A percentile compares a stretch with the other conserved stretches of the same genome.
Evolutionary conservation across 129 eudicot species (phyloP).

Genomic region (Dittrichia graveolens): DNA sequence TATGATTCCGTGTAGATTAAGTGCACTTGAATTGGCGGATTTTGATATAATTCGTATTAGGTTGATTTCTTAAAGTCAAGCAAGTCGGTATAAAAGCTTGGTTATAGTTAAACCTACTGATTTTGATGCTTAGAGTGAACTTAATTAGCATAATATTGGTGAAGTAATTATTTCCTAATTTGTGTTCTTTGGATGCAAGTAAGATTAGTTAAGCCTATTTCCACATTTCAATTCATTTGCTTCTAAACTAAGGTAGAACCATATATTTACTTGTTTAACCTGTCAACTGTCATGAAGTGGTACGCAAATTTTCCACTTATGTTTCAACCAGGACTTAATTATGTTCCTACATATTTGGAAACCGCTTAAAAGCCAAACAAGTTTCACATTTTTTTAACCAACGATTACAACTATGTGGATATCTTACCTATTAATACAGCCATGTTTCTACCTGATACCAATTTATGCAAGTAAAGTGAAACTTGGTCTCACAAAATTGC

Average conservation of each 20-base stretch:
- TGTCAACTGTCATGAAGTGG: background rate
- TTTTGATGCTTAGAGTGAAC: constrained; percentile 19
- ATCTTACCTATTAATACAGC: background rate
- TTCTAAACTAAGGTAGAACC: constrained; percentile 17
- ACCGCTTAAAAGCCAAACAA: too few species aligned
- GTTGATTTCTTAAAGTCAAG: constrained; percentile 11
- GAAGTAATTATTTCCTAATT: constrained; percentile 10
- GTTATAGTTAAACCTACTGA: constrained; percentile 22
- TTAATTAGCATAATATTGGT: constrained; percentile 22
- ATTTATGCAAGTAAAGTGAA: background rate
- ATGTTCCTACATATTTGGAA: background rate
- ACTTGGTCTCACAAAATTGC: background rate
- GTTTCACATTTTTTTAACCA: too few species aligned
- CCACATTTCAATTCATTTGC: background rate
- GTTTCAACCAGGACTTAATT: background rate
- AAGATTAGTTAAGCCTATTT: constrained; percentile 12
- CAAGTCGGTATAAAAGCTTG: constrained; percentile 7
- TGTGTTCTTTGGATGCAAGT: constrained; percentile 10
- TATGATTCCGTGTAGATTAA: constrained; percentile 16
- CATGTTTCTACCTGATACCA: constrained; percentile 3
- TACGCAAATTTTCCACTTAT: background rate
- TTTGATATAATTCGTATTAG: constrained; percentile 14
- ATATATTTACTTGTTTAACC: constrained; percentile 9
- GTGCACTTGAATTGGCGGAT: constrained; percentile 23
- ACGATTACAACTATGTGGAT: background rate